phyloP scores from a whole-genome alignment of 257 asterid genomes.

The Ajuga chamaepitys region DNA sequence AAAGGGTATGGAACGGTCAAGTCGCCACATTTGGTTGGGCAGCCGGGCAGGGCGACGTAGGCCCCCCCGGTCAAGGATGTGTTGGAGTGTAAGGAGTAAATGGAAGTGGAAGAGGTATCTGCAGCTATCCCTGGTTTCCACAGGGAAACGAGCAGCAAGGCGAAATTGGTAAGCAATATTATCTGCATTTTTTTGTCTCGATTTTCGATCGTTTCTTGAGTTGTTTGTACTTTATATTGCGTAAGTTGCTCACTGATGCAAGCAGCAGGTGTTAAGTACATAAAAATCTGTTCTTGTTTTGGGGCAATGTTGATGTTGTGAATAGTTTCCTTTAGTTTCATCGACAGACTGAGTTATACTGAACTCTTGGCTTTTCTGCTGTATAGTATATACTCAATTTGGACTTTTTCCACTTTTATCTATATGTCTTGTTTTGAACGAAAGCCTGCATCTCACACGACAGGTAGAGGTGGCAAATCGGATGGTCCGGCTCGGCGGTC shows the following conservation, averaged over 20 bases:
- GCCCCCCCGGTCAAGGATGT: slow-evolving; percentile 5
- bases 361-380: too few relatives aligned
- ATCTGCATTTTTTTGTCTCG: slow-evolving; percentile 1
- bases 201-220: too few relatives aligned
- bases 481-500: too few relatives aligned
- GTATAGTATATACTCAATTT: not conserved
- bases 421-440: not conserved
- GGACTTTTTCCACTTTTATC: not conserved
- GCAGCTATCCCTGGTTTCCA: not conserved
- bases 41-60: slow-evolving; percentile 6
- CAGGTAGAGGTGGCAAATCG: too few relatives aligned
- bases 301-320: not conserved
- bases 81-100: not conserved
- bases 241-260: too few relatives aligned
- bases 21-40: slow-evolving; percentile 28
- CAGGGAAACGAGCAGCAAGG: not conserved
- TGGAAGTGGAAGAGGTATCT: not conserved
- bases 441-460: slow-evolving; percentile 5
- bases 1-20: slow-evolving; percentile 29
- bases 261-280: too few relatives aligned
- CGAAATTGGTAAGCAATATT: not conserved
- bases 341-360: not conserved
- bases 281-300: not conserved
- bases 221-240: too few relatives aligned
- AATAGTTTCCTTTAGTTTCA: not conserved